Evolutionary conservation across 768 basidiomycete species (phyloP).

Genomic region (Serendipita indica): DNA sequence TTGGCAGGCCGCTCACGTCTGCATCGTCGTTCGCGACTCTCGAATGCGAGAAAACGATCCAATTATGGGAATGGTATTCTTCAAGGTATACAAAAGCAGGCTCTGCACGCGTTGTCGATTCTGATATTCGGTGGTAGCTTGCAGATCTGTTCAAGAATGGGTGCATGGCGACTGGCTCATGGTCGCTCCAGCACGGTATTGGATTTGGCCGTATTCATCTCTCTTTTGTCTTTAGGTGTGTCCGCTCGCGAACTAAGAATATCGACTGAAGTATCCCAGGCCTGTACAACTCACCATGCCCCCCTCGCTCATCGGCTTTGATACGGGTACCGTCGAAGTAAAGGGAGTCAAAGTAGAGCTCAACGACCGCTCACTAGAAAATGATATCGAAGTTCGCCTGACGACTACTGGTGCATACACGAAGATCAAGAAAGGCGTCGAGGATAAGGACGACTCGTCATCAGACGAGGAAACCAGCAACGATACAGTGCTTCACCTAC

Average conservation of each 20-base stretch:
- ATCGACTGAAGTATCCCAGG: neutral
- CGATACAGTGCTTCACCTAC: neutral
- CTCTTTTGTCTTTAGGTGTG: neutral
- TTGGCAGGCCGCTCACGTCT: conserved; percentile 6
- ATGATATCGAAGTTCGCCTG: neutral
- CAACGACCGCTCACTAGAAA: neutral
- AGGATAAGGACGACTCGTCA: neutral
- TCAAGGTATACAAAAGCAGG: neutral
- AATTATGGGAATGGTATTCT: conserved; percentile 9
- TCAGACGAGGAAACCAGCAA: neutral
- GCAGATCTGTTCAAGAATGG: conserved; percentile 1
- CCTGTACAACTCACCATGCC: conserved; percentile 5
- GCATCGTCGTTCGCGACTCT: conserved; percentile 11
- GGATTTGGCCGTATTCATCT: neutral
- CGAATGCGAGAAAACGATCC: conserved; percentile 11
- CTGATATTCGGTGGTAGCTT: conserved; percentile 1
- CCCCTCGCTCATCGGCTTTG: conserved; percentile 2
- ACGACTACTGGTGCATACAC: neutral
- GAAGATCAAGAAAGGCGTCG: conserved; percentile 2
- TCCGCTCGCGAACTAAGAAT: neutral
- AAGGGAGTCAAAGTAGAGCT: neutral
- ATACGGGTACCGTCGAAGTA: neutral
- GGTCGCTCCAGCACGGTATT: conserved; percentile 8
- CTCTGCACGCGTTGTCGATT: neutral
- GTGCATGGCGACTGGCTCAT: neutral